Percentiles rank a stretch among this genome's conserved stretches.
phyloP scores from a whole-genome alignment of 768 basidiomycete species.

The Mrakia frigida region DNA sequence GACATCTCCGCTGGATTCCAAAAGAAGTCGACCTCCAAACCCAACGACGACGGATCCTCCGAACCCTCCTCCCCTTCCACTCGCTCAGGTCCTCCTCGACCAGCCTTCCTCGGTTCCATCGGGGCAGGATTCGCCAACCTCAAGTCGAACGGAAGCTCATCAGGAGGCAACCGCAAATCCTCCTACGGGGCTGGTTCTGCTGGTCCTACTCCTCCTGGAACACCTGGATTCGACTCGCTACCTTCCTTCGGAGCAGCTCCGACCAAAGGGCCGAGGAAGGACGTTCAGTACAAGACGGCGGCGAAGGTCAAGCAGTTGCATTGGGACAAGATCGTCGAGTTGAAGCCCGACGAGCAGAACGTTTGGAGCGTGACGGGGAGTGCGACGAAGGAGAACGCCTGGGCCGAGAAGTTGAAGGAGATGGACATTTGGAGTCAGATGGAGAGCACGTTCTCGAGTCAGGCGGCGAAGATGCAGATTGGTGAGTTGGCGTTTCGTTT shows the following conservation, averaged over 20 bases:
- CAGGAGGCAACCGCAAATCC: conserved; percentile 43
- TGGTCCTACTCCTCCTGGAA: background rate
- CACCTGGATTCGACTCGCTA: background rate
- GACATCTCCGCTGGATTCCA: conserved; percentile 17
- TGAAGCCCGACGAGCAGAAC: conserved; percentile 71
- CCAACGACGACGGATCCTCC: conserved; percentile 9
- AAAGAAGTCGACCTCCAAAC: background rate
- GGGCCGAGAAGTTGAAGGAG: conserved; percentile 70
- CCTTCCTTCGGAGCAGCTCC: conserved; percentile 44
- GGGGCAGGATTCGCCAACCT: conserved; percentile 17
- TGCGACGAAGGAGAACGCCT: conserved; percentile 56
- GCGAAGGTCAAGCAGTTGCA: conserved; percentile 97
- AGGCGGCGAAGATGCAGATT: conserved; percentile 58
- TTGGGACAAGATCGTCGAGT: conserved; percentile 93
- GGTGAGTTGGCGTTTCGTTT: conserved; percentile 57
- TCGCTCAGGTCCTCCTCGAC: conserved; percentile 43
- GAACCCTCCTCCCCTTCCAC: conserved; percentile 28
- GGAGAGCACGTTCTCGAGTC: conserved; percentile 94
- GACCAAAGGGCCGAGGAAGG: conserved; percentile 51
- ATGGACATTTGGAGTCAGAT: conserved; percentile 93
- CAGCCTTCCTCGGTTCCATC: conserved; percentile 48
- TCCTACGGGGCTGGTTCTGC: background rate
- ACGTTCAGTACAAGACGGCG: conserved; percentile 73
- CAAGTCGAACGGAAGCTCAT: conserved; percentile 20
- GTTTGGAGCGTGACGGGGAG: conserved; percentile 75